A percentile compares a stretch with the other conserved stretches of the same genome.
Conservation (phyloP, 768 basidiomycete genomes). For the Gloeostereum incarnatum region DNA sequence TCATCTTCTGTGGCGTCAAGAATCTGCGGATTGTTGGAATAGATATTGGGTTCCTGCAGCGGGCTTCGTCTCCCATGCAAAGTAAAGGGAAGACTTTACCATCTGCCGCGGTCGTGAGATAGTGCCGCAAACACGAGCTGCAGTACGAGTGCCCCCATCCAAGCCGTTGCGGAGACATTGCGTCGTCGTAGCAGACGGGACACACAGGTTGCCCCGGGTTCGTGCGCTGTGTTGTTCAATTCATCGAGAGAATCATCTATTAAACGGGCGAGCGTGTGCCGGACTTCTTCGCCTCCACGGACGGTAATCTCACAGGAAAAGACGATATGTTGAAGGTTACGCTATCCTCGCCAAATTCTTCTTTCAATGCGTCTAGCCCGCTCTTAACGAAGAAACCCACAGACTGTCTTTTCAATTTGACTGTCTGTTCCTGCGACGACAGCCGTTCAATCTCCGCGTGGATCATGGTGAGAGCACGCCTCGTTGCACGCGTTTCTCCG, state of each 20-base stretch:
- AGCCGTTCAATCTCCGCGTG: constrained; percentile 37
- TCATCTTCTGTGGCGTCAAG: constrained; percentile 39
- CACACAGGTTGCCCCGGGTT: no score
- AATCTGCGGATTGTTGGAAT: constrained; percentile 42
- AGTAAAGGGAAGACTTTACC: constrained; percentile 44
- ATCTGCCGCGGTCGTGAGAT: constrained; percentile 28
- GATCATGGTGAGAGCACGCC: constrained; percentile 35
- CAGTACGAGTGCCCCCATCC: constrained; percentile 44
- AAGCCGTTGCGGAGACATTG: constrained; percentile 29
- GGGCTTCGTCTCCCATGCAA: constrained; percentile 53
- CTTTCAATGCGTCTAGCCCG: constrained; percentile 40
- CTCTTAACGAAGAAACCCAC: constrained; percentile 41
- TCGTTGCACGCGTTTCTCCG: constrained; percentile 27
- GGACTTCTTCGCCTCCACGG: constrained; percentile 48
- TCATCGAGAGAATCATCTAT: constrained; percentile 29
- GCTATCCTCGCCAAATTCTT: constrained; percentile 44
- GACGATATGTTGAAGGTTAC: constrained; percentile 33
- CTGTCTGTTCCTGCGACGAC: constrained; percentile 30
- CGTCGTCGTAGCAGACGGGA: constrained; percentile 44
- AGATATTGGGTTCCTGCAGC: constrained; percentile 43
- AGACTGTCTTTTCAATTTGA: constrained; percentile 25
- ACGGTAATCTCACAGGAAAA: constrained; percentile 34
- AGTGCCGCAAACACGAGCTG: constrained; percentile 36
- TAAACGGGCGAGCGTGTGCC: constrained; percentile 32
- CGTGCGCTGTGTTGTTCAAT: no score